Percentiles rank a stretch among this genome's conserved stretches.
Evolutionary conservation across 1,139 yeast species (phyloP).

Genomic region (Pichia sp.): DNA sequence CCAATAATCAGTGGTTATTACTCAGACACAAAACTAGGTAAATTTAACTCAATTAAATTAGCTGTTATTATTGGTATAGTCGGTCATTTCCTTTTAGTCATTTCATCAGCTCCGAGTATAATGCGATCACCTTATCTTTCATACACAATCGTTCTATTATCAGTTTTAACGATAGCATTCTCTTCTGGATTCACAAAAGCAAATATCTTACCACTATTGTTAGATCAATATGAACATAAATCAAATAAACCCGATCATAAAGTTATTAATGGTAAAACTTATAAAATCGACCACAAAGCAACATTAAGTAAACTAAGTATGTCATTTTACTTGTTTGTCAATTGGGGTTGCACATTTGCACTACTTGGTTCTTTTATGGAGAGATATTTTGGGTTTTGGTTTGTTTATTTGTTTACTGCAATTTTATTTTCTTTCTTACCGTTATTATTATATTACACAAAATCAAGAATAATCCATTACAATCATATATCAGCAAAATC

Average conservation of each 20-base stretch:
- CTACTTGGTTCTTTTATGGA: slow-evolving; percentile 74
- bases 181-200: slow-evolving; percentile 50
- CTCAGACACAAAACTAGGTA: slow-evolving; percentile 39
- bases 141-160: slow-evolving; percentile 33
- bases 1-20: slow-evolving; percentile 41
- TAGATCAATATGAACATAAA: slow-evolving; percentile 48
- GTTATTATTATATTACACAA: slow-evolving; percentile 20
- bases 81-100: slow-evolving; percentile 36
- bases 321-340: slow-evolving; percentile 74
- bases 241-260: slow-evolving; percentile 30
- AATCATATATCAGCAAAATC: slow-evolving; percentile 33
- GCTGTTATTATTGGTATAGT: slow-evolving; percentile 38
- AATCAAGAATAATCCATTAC: slow-evolving; percentile 16
- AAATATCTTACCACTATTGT: slow-evolving; percentile 44
- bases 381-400: slow-evolving; percentile 68
- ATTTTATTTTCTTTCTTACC: slow-evolving; percentile 46
- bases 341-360: slow-evolving; percentile 72
- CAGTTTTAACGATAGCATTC: slow-evolving; percentile 35
- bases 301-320: slow-evolving; percentile 71
- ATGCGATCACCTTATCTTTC: slow-evolving; percentile 31
- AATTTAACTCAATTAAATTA: slow-evolving; percentile 37
- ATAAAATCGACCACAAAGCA: slow-evolving; percentile 56
- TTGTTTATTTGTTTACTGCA: slow-evolving; percentile 59
- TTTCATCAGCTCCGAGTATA: slow-evolving; percentile 38
- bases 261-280: slow-evolving; percentile 47